A percentile compares a stretch with the other conserved stretches of the same genome.
phyloP scores from a whole-genome alignment of 2,329 filamentous ascomycete species.

The Penicillium sp. region DNA sequence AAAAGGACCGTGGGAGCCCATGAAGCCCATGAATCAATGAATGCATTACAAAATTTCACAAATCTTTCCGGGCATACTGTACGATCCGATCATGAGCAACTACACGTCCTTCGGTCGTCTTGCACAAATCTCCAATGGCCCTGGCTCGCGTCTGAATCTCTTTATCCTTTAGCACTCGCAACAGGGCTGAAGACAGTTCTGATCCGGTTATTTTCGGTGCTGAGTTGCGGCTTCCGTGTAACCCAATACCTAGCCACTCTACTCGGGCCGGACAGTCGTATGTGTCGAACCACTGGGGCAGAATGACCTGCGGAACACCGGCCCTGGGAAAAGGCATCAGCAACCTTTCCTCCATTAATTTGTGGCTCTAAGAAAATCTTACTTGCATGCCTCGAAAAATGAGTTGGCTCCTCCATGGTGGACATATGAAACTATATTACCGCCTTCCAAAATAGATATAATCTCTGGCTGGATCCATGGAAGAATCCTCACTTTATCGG shows the following conservation, averaged over 20 bases:
- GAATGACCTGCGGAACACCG: constrained; percentile 48
- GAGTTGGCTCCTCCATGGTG: constrained; percentile 53
- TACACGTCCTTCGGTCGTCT: constrained; percentile 18
- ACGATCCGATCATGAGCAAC: constrained; percentile 23
- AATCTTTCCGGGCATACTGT: constrained; percentile 4
- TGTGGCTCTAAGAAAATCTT: constrained; percentile 14
- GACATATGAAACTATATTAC: constrained; percentile 43
- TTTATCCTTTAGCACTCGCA: constrained; percentile 13
- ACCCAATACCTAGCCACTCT: constrained; percentile 47
- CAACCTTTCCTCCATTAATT: background rate
- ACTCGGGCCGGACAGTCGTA: constrained; percentile 48
- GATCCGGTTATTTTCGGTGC: constrained; percentile 30
- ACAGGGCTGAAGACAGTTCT: constrained; percentile 19
- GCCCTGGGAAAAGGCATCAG: constrained; percentile 28
- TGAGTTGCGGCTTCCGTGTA: constrained; percentile 40
- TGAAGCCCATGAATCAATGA: background rate
- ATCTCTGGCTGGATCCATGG: constrained; percentile 24
- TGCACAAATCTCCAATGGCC: constrained; percentile 17
- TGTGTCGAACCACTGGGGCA: constrained; percentile 51
- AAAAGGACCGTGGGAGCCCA: background rate
- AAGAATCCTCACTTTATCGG: constrained; percentile 15
- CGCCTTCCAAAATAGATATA: constrained; percentile 35
- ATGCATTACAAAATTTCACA: background rate
- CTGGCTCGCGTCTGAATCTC: constrained; percentile 12
- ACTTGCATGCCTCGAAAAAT: constrained; percentile 49